phyloP scores from a whole-genome alignment of 2,329 filamentous ascomycete species.

The Monosporascus sp. region DNA sequence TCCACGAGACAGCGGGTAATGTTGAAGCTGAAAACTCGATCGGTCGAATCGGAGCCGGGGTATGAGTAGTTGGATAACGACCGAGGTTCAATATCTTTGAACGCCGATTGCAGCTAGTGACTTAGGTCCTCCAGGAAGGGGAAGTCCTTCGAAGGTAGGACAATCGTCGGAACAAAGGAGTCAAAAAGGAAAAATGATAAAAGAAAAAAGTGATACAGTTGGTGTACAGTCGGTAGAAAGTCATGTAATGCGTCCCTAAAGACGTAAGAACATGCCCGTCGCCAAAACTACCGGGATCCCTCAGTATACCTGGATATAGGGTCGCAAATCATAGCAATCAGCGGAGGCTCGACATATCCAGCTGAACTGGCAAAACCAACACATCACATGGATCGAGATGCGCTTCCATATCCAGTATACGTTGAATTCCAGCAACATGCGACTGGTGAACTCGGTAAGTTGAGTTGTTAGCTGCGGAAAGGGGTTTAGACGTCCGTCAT shows the following conservation, averaged over 20 bases:
- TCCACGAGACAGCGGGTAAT: conserved; percentile 2
- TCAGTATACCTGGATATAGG: conserved; percentile 9
- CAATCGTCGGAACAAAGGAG: background rate
- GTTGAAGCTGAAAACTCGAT: conserved; percentile 1
- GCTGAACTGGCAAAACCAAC: conserved; percentile 25
- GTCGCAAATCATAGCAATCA: conserved; percentile 7
- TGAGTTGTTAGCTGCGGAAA: conserved; percentile 10
- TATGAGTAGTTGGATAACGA: conserved; percentile 2
- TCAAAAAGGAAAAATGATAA: background rate
- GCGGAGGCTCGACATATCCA: conserved; percentile 21
- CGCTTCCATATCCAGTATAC: conserved; percentile 22
- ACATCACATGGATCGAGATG: conserved; percentile 18
- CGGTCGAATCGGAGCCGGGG: background rate
- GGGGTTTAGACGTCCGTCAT: conserved; percentile 52
- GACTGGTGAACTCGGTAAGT: conserved; percentile 13
- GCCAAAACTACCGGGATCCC: conserved; percentile 8
- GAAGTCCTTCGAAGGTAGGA: background rate
- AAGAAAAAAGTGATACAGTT: too few species aligned
- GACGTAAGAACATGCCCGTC: background rate
- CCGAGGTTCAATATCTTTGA: background rate
- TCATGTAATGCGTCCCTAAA: background rate
- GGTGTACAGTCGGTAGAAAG: background rate
- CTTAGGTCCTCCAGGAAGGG: background rate
- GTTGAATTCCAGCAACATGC: conserved; percentile 25
- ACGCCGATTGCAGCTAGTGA: background rate